Conservation (phyloP, 2,329 filamentous ascomycete species). For the Exutisphaerella laricina region DNA sequence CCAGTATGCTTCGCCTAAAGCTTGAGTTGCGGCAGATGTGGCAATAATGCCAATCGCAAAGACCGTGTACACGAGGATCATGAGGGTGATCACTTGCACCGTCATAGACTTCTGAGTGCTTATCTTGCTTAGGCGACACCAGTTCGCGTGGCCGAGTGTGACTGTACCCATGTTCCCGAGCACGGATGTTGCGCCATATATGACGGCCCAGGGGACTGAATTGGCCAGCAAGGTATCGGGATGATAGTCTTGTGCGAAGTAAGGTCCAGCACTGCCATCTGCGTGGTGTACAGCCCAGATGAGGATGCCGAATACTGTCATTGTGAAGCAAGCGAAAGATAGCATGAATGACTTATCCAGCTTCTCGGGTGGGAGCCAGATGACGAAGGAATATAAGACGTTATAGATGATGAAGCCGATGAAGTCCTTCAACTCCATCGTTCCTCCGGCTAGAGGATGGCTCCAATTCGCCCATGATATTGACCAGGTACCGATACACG, state of each 20-base stretch:
- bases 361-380: slow-evolving; percentile 15
- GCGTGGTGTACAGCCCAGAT: slow-evolving; percentile 15
- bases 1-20: slow-evolving; percentile 11
- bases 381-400: slow-evolving; percentile 10
- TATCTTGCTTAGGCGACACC: slow-evolving; percentile 9
- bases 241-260: slow-evolving; percentile 14
- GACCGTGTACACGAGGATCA: slow-evolving; percentile 8
- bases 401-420: slow-evolving; percentile 18
- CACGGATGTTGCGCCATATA: slow-evolving; percentile 13
- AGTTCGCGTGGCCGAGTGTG: slow-evolving; percentile 9
- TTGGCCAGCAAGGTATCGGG: slow-evolving; percentile 10
- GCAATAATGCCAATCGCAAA: slow-evolving; percentile 13
- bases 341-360: slow-evolving; percentile 12
- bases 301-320: slow-evolving; percentile 12
- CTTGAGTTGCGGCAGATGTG: slow-evolving; percentile 13
- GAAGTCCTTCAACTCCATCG: slow-evolving; percentile 13
- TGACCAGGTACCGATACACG: slow-evolving; percentile 15
- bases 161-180: slow-evolving; percentile 14
- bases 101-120: slow-evolving; percentile 7
- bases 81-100: slow-evolving; percentile 8
- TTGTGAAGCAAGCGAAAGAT: slow-evolving; percentile 11
- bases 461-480: slow-evolving; percentile 13
- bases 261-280: slow-evolving; percentile 12
- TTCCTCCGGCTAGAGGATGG: slow-evolving; percentile 12
- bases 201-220: slow-evolving; percentile 11